Percentiles rank a stretch among this genome's conserved stretches.
These are phyloP conservation scores for Apiospora rasikravindrae DNA, from an alignment of 2,329 filamentous ascomycete genomes.

Conservation along the genomic window DNA sequence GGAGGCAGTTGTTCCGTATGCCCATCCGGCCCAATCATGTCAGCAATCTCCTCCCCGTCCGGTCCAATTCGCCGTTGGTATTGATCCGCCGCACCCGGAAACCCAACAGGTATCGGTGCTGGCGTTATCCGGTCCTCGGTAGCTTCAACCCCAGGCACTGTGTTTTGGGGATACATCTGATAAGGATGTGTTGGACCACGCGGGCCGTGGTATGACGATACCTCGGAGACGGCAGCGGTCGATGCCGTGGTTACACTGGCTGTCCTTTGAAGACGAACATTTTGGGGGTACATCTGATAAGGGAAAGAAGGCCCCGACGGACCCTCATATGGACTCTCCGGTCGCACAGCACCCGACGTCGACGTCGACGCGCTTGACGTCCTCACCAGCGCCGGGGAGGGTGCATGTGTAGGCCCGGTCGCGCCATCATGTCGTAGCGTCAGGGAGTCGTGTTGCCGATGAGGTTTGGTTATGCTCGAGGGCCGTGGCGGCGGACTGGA, in stretches of 20 bases:
- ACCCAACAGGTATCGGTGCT: conserved; percentile 70
- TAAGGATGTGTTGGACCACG: conserved; percentile 83
- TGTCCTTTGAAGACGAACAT: conserved; percentile 55
- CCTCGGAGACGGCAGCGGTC: conserved; percentile 64
- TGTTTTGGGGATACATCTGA: conserved; percentile 83
- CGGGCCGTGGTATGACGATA: conserved; percentile 61
- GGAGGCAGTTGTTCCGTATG: conserved; percentile 91
- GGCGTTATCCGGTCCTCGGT: conserved; percentile 35
- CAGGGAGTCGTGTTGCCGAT: conserved; percentile 53
- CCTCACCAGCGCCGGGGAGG: conserved; percentile 30
- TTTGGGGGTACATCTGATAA: conserved; percentile 84
- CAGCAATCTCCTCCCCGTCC: conserved; percentile 84
- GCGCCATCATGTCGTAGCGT: conserved; percentile 58
- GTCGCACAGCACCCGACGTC: conserved; percentile 31
- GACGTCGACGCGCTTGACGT: conserved; percentile 43
- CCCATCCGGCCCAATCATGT: conserved; percentile 85
- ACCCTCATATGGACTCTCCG: conserved; percentile 71
- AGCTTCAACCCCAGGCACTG: conserved; percentile 60
- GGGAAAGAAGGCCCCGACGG: conserved; percentile 80
- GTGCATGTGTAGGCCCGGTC: conserved; percentile 36
- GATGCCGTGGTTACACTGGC: conserved; percentile 75
- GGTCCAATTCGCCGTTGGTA: conserved; percentile 78
- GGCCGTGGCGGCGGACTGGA: conserved; percentile 43
- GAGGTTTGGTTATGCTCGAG: conserved; percentile 63
- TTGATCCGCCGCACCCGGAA: conserved; percentile 67